phyloP scores from a whole-genome alignment of 2,329 filamentous ascomycete species.

The Periconia sp. region DNA sequence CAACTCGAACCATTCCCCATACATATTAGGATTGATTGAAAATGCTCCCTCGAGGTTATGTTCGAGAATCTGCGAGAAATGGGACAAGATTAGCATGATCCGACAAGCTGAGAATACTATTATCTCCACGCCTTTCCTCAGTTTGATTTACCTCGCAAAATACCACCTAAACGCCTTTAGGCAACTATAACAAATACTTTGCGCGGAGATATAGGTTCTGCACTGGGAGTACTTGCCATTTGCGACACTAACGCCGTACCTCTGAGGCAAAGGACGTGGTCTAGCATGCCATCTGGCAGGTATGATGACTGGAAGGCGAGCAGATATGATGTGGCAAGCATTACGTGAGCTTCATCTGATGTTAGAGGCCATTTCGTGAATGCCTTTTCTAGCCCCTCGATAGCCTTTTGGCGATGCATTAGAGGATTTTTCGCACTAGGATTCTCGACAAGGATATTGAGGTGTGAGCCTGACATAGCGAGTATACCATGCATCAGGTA shows the following conservation, averaged over 20 bases:
- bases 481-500: constrained; percentile 33
- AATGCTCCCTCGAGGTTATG: constrained; percentile 21
- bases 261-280: constrained; percentile 25
- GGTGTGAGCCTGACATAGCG: constrained; percentile 31
- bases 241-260: constrained; percentile 26
- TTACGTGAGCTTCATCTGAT: constrained; percentile 29
- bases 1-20: constrained; percentile 9
- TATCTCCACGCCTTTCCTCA: too few species aligned
- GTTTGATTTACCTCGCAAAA: too few species aligned
- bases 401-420: constrained; percentile 27
- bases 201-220: too few species aligned
- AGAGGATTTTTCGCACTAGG: constrained; percentile 13
- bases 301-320: constrained; percentile 26
- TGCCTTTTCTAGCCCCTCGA: constrained; percentile 24
- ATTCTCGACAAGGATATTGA: constrained; percentile 20
- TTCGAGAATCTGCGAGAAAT: constrained; percentile 18
- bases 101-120: too few species aligned
- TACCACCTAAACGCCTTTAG: too few species aligned
- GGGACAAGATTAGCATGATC: too few species aligned
- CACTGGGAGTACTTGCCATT: too few species aligned
- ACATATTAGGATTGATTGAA: constrained; percentile 11
- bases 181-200: too few species aligned
- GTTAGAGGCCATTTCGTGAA: constrained; percentile 27
- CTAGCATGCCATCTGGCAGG: constrained; percentile 24
- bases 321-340: constrained; percentile 30